phyloP scores from a whole-genome alignment of 2,329 filamentous ascomycete genomes.

The Monilinia fructicola region DNA sequence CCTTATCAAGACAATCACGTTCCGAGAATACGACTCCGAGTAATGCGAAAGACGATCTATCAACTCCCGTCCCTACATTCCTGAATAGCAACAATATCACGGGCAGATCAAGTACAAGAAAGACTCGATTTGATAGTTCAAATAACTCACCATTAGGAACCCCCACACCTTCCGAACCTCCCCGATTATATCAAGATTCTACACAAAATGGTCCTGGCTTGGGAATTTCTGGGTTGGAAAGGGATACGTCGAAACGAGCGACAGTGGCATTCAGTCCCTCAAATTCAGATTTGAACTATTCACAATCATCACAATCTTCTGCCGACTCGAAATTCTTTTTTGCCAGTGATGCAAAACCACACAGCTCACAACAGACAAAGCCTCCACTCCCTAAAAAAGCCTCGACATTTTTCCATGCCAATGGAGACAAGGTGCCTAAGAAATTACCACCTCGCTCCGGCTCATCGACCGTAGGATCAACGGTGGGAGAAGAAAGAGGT shows the following conservation, averaged over 20 bases:
- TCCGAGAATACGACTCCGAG: constrained; percentile 33
- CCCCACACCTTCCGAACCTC: constrained; percentile 38
- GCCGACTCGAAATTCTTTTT: constrained; percentile 81
- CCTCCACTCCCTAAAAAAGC: constrained; percentile 33
- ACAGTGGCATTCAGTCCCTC: constrained; percentile 46
- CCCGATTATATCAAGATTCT: constrained; percentile 25
- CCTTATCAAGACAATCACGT: constrained; percentile 44
- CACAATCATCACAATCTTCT: constrained; percentile 31
- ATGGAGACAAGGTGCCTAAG: constrained; percentile 45
- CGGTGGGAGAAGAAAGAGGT: constrained; percentile 35
- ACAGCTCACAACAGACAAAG: constrained; percentile 33
- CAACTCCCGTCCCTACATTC: constrained; percentile 54
- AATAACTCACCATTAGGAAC: constrained; percentile 60
- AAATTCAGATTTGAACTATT: constrained; percentile 41
- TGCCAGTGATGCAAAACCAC: constrained; percentile 68
- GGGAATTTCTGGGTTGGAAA: constrained; percentile 35
- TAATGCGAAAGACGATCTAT: constrained; percentile 48
- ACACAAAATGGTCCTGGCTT: constrained; percentile 40
- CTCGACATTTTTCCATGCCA: constrained; percentile 53
- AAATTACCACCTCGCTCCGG: constrained; percentile 37
- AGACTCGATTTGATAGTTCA: constrained; percentile 67
- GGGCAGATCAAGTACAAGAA: constrained; percentile 73
- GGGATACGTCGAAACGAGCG: constrained; percentile 34
- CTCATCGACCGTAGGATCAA: constrained; percentile 37
- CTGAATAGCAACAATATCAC: constrained; percentile 67